A percentile compares a stretch with the other conserved stretches of the same genome.
Evolutionary conservation across 139 green algal species (phyloP).

Genomic region (Chlorella sp.): DNA sequence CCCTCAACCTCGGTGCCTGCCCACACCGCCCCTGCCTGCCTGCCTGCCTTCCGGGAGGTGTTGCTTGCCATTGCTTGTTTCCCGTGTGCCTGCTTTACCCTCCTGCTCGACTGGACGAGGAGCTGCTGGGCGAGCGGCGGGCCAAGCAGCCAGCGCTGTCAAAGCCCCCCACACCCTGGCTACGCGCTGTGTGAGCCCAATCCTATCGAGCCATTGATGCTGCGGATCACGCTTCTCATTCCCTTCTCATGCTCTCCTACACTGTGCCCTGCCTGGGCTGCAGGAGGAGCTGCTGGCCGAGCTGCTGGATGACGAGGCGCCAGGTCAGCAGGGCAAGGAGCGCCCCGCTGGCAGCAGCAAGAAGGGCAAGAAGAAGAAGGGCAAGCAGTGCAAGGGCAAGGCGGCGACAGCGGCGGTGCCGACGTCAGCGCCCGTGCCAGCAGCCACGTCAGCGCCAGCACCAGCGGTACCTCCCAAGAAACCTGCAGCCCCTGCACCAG

Average conservation of each 20-base stretch:
- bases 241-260: too few species aligned
- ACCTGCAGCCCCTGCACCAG: background rate
- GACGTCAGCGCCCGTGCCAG: background rate
- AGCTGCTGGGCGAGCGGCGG: too few species aligned
- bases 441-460: background rate
- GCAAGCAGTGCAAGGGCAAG: slow-evolving; percentile 15
- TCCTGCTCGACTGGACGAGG: too few species aligned
- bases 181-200: too few species aligned
- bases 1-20: background rate
- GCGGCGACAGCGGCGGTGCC: background rate
- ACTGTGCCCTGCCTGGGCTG: background rate
- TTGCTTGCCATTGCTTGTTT: too few species aligned
- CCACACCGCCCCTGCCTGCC: too few species aligned
- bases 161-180: too few species aligned
- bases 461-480: too few species aligned
- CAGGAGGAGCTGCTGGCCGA: slow-evolving; percentile 68
- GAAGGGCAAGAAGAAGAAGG: slow-evolving; percentile 53
- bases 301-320: slow-evolving; percentile 33
- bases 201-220: too few species aligned
- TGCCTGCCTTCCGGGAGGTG: background rate
- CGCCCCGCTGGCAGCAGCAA: slow-evolving; percentile 16
- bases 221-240: too few species aligned
- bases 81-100: too few species aligned
- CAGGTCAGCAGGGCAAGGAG: slow-evolving; percentile 5
- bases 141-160: too few species aligned